phyloP scores from a whole-genome alignment of 2,329 filamentous ascomycete species.

The Diaporthe nobilis region DNA sequence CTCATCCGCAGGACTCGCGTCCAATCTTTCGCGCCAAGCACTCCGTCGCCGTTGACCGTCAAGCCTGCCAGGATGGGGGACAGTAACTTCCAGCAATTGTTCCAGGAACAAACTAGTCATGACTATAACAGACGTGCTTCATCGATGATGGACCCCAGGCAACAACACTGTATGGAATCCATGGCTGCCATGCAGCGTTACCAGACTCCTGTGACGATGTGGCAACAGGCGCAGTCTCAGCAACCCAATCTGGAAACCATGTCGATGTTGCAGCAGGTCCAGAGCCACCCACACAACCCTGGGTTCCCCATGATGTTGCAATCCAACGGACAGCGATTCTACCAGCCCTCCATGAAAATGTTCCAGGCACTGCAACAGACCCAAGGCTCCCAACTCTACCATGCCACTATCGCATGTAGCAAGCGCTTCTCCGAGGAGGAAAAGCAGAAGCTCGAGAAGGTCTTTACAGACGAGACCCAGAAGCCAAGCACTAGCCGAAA shows the following conservation, averaged over 20 bases:
- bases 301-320: constrained; percentile 39
- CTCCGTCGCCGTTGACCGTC: background rate
- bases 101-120: constrained; percentile 34
- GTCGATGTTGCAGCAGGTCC: constrained; percentile 39
- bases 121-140: constrained; percentile 34
- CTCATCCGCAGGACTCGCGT: background rate
- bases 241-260: constrained; percentile 31
- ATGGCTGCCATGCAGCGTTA: constrained; percentile 38
- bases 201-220: constrained; percentile 37
- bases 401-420: constrained; percentile 40
- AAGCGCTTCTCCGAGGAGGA: constrained; percentile 42
- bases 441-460: constrained; percentile 42
- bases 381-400: constrained; percentile 38
- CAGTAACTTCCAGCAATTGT: constrained; percentile 38
- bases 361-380: constrained; percentile 39
- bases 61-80: constrained; percentile 35
- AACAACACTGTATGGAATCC: constrained; percentile 37
- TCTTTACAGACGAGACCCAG: constrained; percentile 42
- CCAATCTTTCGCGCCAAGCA: background rate
- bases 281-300: constrained; percentile 34
- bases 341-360: constrained; percentile 38
- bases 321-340: constrained; percentile 39
- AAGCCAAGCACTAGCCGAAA: constrained; percentile 42
- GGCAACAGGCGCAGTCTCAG: constrained; percentile 37
- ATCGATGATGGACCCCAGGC: constrained; percentile 26